Evolutionary conservation across 495 filamentous ascomycete genomes (phyloP), one percentile per base, ranked within the genome.

Genomic region (Penicillium lividum): DNA sequence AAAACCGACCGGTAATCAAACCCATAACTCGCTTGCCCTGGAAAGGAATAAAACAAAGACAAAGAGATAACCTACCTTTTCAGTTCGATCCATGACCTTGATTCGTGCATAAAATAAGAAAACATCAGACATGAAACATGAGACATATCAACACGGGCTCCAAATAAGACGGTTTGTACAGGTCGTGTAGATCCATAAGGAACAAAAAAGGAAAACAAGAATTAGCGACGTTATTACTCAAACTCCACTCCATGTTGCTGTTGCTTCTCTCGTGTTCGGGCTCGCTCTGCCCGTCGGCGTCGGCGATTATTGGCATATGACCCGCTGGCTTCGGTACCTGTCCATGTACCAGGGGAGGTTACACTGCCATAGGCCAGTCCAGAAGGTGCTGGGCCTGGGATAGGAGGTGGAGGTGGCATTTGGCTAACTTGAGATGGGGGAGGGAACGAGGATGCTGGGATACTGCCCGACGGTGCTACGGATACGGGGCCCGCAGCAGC

Each of bases 221-320:
- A 44, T 29, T 30, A 40, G 10, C 11, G 43, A 29, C 1, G 1
- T 38, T 31, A 44, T 76, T 63, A 80, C 45, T 72, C 73, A 63
- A 79, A 81, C 51, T 80, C 77, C n/a, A 78, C 77, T 43, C 72
- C 71, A 27, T 68, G 69, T 59, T 67, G 64, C 33, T 71, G 75
- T 50, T 80, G 78, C 65, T 73, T 71, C 28, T 79, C 77, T 57
- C 73, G 76, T 8, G 77, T 72, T 28, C 79, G 70, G 42, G 80
- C 79, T 65, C 80, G 67, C 59, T 83, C 78, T 13, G 80, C 80
- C 36, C 80, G 73, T 68, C 80, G 73, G 48, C 80, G 76, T 56
- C 75, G 66, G 40, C 78, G 74, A 62, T 84, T 84, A 59, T 72
- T 84, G 18, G 72, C 81, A 64, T 79, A 83, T 56, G 80, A 79